Evolutionary conservation across 2,329 filamentous ascomycete species (phyloP), one percentile per base, ranked within the genome.

Genomic region (Aspergillus spinulosporus): DNA sequence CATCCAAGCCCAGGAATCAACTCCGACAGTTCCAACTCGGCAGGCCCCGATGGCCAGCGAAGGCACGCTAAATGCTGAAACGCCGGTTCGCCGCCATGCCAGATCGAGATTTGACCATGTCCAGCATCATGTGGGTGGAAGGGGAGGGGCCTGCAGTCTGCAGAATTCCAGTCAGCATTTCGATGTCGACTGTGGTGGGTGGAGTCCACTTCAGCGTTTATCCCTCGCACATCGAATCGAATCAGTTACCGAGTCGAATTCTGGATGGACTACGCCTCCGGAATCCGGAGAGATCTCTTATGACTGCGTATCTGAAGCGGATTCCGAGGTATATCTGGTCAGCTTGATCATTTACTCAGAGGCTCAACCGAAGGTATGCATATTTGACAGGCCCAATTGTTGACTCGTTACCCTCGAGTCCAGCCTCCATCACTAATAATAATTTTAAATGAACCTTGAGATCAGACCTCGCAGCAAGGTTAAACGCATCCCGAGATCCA

Each of bases 401-500:
- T 21, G 8, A 6, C n/a, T 34, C 44, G 11, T 5, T 26, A 28
- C 14, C 11, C 12, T 52, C 31, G 52, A 64, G 63, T 21, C 21
- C 21, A 21, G 21, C 21, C 21, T 21, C 21, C 21, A 21, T 21
- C 21, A 21, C 21, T 21, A 21, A 21, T 21, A 21, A 21, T 21
- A 21, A 21, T 21, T 21, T 21, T 21, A 21, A 21, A 21, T 21
- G 21, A 21, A 21, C 21, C 3, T 21, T 21, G 21, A 21, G 21
- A 59, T 65, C 59, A 62, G 59, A 64, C 64, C 65, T 62, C 61
- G 42, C 36, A 14, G 44, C 52, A 59, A 56, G 37, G 47, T 56
- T 56, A 47, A n/a, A 49, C 40, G 40, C 52, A 60, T 59, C 63
- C 66, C 63, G 62, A 65, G 68, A 68, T 70, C 67, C n/a, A n/a